Evolutionary conservation across 352 stramenopile species (phyloP).

Genomic region (Phytophthora uliginosa): DNA sequence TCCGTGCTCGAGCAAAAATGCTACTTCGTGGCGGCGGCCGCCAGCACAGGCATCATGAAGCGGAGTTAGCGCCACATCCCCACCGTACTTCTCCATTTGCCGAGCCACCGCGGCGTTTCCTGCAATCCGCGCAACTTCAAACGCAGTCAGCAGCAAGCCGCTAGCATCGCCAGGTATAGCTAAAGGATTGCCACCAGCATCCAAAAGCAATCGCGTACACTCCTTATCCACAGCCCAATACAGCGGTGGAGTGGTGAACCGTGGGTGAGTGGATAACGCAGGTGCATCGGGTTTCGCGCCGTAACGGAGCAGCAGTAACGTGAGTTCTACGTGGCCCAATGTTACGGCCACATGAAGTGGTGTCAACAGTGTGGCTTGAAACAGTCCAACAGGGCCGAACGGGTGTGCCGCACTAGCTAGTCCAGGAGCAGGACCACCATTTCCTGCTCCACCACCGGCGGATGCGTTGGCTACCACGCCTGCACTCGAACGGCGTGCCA

Average conservation of each 20-base stretch:
- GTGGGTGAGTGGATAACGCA: slow-evolving; percentile 62
- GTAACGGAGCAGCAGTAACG: slow-evolving; percentile 68
- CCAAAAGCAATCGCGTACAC: slow-evolving; percentile 69
- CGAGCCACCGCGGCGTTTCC: slow-evolving; percentile 73
- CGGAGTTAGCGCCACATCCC: slow-evolving; percentile 80
- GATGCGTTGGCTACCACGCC: slow-evolving; percentile 33
- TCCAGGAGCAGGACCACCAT: slow-evolving; percentile 33
- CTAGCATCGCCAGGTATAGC: slow-evolving; percentile 41
- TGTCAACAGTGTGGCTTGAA: slow-evolving; percentile 73
- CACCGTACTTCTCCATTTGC: slow-evolving; percentile 84
- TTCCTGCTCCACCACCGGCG: slow-evolving; percentile 22
- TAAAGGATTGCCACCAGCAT: slow-evolving; percentile 78
- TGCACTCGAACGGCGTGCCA: slow-evolving; percentile 41
- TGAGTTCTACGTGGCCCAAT: slow-evolving; percentile 75
- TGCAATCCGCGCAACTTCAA: slow-evolving; percentile 73
- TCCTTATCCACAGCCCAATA: slow-evolving; percentile 83
- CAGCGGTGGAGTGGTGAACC: slow-evolving; percentile 70
- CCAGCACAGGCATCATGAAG: slow-evolving; percentile 75
- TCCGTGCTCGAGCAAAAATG: slow-evolving; percentile 77
- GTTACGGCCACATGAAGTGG: slow-evolving; percentile 81
- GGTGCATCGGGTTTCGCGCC: slow-evolving; percentile 67
- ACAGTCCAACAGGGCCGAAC: slow-evolving; percentile 69
- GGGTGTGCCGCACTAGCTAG: slow-evolving; percentile 46
- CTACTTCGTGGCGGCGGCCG: slow-evolving; percentile 65
- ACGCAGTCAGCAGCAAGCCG: slow-evolving; percentile 65